These are phyloP conservation scores for Blastobotrys capitulatus DNA, from an alignment of 1,139 yeast species.

Conservation along the genomic window DNA sequence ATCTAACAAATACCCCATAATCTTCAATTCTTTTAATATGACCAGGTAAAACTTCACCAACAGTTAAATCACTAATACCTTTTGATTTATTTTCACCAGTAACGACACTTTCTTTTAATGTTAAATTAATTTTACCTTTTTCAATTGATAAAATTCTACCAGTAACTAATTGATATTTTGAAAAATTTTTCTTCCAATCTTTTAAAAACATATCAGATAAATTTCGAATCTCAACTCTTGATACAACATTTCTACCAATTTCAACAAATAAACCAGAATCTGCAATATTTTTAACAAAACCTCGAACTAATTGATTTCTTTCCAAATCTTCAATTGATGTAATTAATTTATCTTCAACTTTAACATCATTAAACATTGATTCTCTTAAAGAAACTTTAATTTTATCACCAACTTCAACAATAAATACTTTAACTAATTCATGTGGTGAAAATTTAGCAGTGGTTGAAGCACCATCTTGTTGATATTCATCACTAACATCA, in stretches of 20 bases:
- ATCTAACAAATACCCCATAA: constrained; percentile 83
- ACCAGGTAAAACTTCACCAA: constrained; percentile 74
- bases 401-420: constrained; percentile 53
- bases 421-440: constrained; percentile 57
- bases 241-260: constrained; percentile 66
- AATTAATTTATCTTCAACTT: constrained; percentile 51
- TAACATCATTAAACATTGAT: constrained; percentile 23
- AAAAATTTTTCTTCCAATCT: constrained; percentile 81
- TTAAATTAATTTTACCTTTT: constrained; percentile 52
- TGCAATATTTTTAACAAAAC: constrained; percentile 69
- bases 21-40: constrained; percentile 67
- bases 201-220: constrained; percentile 74
- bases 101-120: constrained; percentile 78
- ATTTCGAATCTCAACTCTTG: constrained; percentile 76
- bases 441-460: constrained; percentile 51
- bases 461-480: constrained; percentile 29
- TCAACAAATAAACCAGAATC: constrained; percentile 77
- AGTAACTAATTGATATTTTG: constrained; percentile 63
- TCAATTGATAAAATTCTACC: constrained; percentile 68
- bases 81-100: constrained; percentile 43
- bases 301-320: constrained; percentile 70
- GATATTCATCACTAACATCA: constrained; percentile 73
- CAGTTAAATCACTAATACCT: constrained; percentile 53
- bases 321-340: constrained; percentile 49
- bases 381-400: constrained; percentile 61